Base-by-base conservation (phyloP, 345 rosid genomes). In the Angophora floribunda region DNA sequence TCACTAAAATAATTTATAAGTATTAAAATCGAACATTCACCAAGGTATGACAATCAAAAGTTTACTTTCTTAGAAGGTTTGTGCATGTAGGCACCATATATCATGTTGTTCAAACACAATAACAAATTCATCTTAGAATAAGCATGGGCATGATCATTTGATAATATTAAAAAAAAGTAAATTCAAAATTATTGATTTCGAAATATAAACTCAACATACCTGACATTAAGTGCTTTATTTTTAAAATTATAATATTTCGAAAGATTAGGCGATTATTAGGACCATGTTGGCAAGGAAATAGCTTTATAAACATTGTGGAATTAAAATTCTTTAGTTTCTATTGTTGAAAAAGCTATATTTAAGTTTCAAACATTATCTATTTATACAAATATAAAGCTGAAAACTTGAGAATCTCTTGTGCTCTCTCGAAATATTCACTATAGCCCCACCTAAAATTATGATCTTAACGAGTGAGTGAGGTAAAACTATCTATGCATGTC, bases 401-500 rank as follows among this genome's bases (percentile, higher is more conserved):
- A 55, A 55, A 55, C 61, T 55, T 55, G 61, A 55, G 28, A 55
- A 55, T 55, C 4, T 55, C 26, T 55, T 55, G 61, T 55, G 61
- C 26, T 55, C 9, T 55, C 28, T 55, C 11, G 13, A 55, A 55
- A 21, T 55, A 22, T 55, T 55, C 61, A 22, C 9, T 55, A 24
- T 55, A 55, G 11, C 22, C 28, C 21, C 22, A 9, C 21, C 28
- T 21, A 9, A 5, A 11, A 57, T 57, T 57, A 57, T 55, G 6
- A 55, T 55, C 12, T 55, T 22, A 55, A 21, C 0, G 11, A 21
- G 61, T 19, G 7, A 55, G 26, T 55, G 21, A 55, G 61, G 61
- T 55, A 22, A 55, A 55, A 7, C 0, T 55, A 22, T 8, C 19
- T 55, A 0, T 55, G 0, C 13, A 13, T 4, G 63, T 57, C 28